These are phyloP conservation scores for Phanerochaete carnosa DNA, from an alignment of 768 basidiomycete species.

Conservation along the genomic window DNA sequence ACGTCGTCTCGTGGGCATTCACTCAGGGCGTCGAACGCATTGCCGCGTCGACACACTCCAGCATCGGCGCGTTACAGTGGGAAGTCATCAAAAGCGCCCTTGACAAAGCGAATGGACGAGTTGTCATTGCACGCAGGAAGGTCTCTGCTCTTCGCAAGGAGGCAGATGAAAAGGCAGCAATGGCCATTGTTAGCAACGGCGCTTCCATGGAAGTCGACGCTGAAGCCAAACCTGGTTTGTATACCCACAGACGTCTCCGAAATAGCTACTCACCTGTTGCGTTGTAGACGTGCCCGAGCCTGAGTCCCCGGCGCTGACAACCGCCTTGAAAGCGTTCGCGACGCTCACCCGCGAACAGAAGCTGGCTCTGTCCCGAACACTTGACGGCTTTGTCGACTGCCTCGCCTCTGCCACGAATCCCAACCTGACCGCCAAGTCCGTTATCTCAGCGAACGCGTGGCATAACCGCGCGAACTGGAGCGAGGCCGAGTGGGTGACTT, in stretches of 20 bases:
- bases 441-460: slow-evolving; percentile 70
- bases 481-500: slow-evolving; percentile 73
- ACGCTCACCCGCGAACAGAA: slow-evolving; percentile 78
- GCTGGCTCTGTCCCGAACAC: slow-evolving; percentile 62
- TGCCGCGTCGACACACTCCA: slow-evolving; percentile 36
- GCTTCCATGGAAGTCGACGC: slow-evolving; percentile 66
- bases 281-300: slow-evolving; percentile 43
- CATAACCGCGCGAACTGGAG: slow-evolving; percentile 66
- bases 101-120: slow-evolving; percentile 89
- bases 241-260: slow-evolving; percentile 3
- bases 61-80: slow-evolving; percentile 70
- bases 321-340: slow-evolving; percentile 70
- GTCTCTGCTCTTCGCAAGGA: slow-evolving; percentile 78
- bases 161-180: slow-evolving; percentile 81
- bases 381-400: slow-evolving; percentile 72
- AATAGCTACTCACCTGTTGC: background rate
- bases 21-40: slow-evolving; percentile 3
- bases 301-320: slow-evolving; percentile 67
- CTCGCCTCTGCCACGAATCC: slow-evolving; percentile 47
- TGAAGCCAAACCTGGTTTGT: slow-evolving; percentile 62
- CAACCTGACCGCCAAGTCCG: slow-evolving; percentile 48
- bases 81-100: slow-evolving; percentile 77
- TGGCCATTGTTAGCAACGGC: slow-evolving; percentile 60
- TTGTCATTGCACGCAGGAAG: slow-evolving; percentile 72
- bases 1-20: slow-evolving; percentile 88